Base-by-base conservation (phyloP, 306 rosid species). In the Sechiopsis laciniata region DNA sequence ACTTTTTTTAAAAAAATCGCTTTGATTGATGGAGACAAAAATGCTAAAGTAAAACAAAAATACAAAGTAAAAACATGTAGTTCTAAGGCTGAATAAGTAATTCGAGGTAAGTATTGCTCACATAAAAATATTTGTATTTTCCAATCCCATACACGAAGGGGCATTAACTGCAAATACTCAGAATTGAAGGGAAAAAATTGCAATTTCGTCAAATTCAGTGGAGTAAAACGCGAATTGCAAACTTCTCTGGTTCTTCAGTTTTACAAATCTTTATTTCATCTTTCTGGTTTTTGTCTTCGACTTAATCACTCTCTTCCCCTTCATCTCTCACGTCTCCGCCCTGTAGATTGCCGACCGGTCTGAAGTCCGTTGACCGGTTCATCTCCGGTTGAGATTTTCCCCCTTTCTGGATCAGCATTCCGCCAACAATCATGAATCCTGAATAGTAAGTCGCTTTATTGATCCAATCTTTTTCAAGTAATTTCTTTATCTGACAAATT, bases 351-450 rank as follows among this genome's bases (percentile, higher is more conserved):
- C 26, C 13, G 17, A 21, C 55, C 72, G 72, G 37, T 45, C 55
- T 45, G 55, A 66, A 37, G 42, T 66, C 2, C 24, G 35, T 66
- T 14, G 72, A 45, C 55, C 72, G 72, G 72, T 66, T 66, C 55
- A 17, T 42, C 26, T 45, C 35, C 72, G 72, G 72, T 66, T 45
- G 29, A 45, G 17, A 3, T 66, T 5, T 42, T 11, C 35, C 53
- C 12, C n/a, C 37, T 12, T 17, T 65, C 11, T 45, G 20, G 72
- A 66, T 66, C 72, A 66, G 6, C 72, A 40, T 66, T 45, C 32
- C 17, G 9, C 72, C 72, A 24, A 3, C 63, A 75, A 62, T 65
- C 82, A 85, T 85, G 88, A 82, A 80, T 82, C 86, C 84, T 24
- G 88, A 85, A 70, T 85, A 82, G 88, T 85, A 68, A 80, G 84